Evolutionary conservation across 306 rosid genomes (phyloP).

Genomic region (Crataegus laevigata): DNA sequence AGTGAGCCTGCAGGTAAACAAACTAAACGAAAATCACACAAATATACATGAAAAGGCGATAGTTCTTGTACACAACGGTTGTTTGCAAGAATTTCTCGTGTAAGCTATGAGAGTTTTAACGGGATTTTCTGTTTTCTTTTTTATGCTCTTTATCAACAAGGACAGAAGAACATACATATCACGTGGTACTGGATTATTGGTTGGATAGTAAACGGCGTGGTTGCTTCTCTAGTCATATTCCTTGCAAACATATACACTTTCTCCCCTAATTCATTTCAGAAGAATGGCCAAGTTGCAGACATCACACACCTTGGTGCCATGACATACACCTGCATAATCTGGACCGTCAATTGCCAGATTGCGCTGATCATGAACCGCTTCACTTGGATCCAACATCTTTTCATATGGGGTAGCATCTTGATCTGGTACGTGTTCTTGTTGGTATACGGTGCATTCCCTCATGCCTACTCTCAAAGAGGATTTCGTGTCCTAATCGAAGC

Average conservation of each 20-base stretch:
- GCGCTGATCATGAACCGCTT: conserved; percentile 23
- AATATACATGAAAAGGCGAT: not conserved
- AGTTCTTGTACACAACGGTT: too few relatives aligned
- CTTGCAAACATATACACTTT: conserved; percentile 3
- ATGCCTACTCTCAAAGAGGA: conserved; percentile 8
- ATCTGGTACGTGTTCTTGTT: conserved; percentile 25
- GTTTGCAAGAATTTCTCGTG: too few relatives aligned
- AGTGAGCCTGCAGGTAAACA: conserved; percentile 25
- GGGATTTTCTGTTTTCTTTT: not conserved
- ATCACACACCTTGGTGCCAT: conserved; percentile 13
- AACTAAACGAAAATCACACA: not conserved
- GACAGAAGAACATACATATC: conserved; percentile 17
- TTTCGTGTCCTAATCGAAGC: conserved; percentile 8
- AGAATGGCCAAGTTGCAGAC: conserved; percentile 17
- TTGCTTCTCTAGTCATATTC: conserved; percentile 21
- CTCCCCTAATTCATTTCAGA: conserved; percentile 1
- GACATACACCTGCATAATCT: conserved; percentile 22
- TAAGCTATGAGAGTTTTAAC: not conserved
- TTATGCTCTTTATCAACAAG: conserved; percentile 19
- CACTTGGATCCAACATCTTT: conserved; percentile 34
- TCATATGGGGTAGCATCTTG: conserved; percentile 32
- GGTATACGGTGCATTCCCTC: conserved; percentile 17
- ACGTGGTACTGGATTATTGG: conserved; percentile 15
- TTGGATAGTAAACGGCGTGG: conserved; percentile 26
- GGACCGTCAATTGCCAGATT: conserved; percentile 36